Evolutionary conservation across 441 rosid genomes (phyloP), one percentile per base, ranked within the genome.

Genomic region (Euphorbia celastroides): DNA sequence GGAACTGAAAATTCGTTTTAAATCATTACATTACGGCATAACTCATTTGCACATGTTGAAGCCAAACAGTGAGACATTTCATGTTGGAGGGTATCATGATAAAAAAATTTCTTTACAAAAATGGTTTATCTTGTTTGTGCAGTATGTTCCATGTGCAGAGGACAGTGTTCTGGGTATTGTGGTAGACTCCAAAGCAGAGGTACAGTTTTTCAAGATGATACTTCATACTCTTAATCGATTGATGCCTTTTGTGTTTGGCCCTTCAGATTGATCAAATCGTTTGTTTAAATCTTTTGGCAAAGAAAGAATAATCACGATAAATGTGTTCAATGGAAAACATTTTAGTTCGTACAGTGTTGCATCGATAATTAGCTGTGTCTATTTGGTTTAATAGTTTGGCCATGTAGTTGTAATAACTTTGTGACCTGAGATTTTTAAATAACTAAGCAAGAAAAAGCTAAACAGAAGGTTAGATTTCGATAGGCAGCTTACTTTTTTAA

Each of bases 161-260:
- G 97, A 93, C 75, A 68, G 78, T 25, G 80, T 90, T 75, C 96
- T 90, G 73, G 98, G 96, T 66, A 84, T 93, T 7, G 91, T 88
- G 62, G 91, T 87, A 1, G 97, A 90, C 80, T 72, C 77, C 66
- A 93, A 70, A 83, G 75, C 88, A 68, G 97, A 90, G 67, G 97
- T 90, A 87, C n/a, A 90, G 96, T 58, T 42, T 57, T 69, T 69
- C 71, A 42, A 54, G 69, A 11, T 71, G 34, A 57, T 46, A 22
- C 36, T 61, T 51, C 7, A 19, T 59, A 14, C n/a, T 52, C 10
- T 46, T 57, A 50, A 50, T 31, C 57, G 54, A 13, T 31, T 16
- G 3, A 26, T 25, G 64, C 8, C 0, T 8, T 14, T 56, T 25
- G 4, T 65, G 38, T 56, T 54, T 3, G 2, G 16, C 36, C 4